These are phyloP conservation scores for Fragaria vesca DNA, from an alignment of 306 rosid genomes.

Conservation along the genomic window DNA sequence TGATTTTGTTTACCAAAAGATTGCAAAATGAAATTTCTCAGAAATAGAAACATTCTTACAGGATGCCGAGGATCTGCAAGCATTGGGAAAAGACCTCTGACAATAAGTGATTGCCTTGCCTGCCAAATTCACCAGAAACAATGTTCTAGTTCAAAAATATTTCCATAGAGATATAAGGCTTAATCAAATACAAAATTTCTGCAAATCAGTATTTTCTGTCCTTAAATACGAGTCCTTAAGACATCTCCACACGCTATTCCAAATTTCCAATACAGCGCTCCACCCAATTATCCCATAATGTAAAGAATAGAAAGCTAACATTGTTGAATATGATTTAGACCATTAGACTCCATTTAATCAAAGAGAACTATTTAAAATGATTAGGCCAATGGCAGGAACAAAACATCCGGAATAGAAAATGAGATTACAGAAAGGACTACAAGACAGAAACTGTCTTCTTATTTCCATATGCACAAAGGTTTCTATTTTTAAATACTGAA, in stretches of 20 bases:
- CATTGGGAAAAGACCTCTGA: constrained; percentile 90
- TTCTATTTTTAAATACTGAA: neutral
- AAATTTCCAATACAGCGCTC: neutral
- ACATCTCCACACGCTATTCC: neutral
- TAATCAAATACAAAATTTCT: neutral
- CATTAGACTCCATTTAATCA: neutral
- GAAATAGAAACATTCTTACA: constrained; percentile 42
- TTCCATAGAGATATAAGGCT: neutral
- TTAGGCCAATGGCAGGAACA: neutral
- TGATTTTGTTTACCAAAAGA: neutral
- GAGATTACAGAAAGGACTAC: neutral
- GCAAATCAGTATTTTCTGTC: neutral
- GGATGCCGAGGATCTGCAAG: constrained; percentile 97
- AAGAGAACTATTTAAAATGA: neutral
- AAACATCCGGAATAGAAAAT: neutral
- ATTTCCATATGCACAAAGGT: neutral
- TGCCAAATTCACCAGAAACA: constrained; percentile 25
- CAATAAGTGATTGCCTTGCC: constrained; percentile 92
- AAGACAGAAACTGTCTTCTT: neutral
- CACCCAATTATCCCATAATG: neutral
- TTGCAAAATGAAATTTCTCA: neutral
- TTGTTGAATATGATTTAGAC: neutral
- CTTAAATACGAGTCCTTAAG: neutral
- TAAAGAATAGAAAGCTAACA: neutral
- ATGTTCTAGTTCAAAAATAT: neutral